Percentiles rank a stretch among this genome's conserved stretches.
phyloP scores from a whole-genome alignment of 495 filamentous ascomycete species.

The Tuber melanosporum region DNA sequence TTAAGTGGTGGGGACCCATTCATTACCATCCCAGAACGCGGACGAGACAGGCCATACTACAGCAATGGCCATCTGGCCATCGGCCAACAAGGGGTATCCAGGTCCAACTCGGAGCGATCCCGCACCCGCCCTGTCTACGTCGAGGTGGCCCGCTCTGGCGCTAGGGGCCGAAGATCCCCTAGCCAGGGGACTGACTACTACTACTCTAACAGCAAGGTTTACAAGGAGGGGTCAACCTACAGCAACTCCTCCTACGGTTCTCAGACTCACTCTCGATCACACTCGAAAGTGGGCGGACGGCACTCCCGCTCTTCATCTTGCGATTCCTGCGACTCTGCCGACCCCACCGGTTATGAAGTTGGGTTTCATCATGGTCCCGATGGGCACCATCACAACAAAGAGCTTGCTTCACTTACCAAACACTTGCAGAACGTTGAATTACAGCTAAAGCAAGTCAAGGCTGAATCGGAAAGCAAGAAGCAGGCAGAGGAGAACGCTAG shows the following conservation, averaged over 20 bases:
- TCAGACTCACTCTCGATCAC: slow-evolving; percentile 23
- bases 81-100: slow-evolving; percentile 6
- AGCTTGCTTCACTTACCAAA: neutral
- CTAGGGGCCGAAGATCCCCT: slow-evolving; percentile 15
- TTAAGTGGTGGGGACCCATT: neutral
- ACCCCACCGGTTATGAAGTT: neutral
- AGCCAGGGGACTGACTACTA: slow-evolving; percentile 17
- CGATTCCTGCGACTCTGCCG: slow-evolving; percentile 22
- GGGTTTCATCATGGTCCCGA: neutral
- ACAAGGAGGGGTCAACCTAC: slow-evolving; percentile 18
- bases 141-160: slow-evolving; percentile 6
- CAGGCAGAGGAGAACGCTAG: slow-evolving; percentile 19
- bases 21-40: slow-evolving; percentile 19
- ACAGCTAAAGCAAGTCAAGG: slow-evolving; percentile 32
- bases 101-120: slow-evolving; percentile 32
- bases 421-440: slow-evolving; percentile 28
- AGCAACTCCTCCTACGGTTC: slow-evolving; percentile 33
- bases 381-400: neutral
- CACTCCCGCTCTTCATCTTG: slow-evolving; percentile 32
- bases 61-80: slow-evolving; percentile 1
- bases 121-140: slow-evolving; percentile 14
- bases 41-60: slow-evolving; percentile 20
- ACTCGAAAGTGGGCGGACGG: slow-evolving; percentile 15
- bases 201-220: slow-evolving; percentile 8
- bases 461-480: slow-evolving; percentile 25